Evolutionary conservation across 1,284 basidiomycete genomes (phyloP).

Genomic region (Kalmanozyma brasiliensis): DNA sequence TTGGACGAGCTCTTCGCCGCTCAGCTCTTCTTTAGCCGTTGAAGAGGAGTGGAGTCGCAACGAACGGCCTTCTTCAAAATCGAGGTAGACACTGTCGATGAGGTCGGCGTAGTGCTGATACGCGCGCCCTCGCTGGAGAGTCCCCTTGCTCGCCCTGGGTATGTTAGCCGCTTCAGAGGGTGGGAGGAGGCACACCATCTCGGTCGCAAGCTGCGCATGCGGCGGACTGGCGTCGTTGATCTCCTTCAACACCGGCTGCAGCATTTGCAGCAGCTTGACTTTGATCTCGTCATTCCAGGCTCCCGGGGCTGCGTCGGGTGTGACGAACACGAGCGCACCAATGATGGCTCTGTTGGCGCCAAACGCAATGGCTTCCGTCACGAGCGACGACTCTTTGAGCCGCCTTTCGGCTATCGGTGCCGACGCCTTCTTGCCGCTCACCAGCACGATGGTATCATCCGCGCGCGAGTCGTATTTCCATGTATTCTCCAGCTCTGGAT

Average conservation of each 20-base stretch:
- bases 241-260: slow-evolving; percentile 20
- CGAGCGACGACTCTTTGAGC: slow-evolving; percentile 23
- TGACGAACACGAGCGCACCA: slow-evolving; percentile 48
- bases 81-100: slow-evolving; percentile 40
- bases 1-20: slow-evolving; percentile 10
- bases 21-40: slow-evolving; percentile 7
- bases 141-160: slow-evolving; percentile 56
- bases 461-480: slow-evolving; percentile 50
- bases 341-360: slow-evolving; percentile 53
- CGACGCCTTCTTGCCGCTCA: slow-evolving; percentile 53
- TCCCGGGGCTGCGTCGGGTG: slow-evolving; percentile 5
- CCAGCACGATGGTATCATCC: slow-evolving; percentile 55
- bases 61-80: slow-evolving; percentile 53
- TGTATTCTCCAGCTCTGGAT: too few species aligned
- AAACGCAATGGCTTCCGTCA: slow-evolving; percentile 53
- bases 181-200: slow-evolving; percentile 41
- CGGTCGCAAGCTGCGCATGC: slow-evolving; percentile 44
- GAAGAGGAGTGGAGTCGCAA: background rate
- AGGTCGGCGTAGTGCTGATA: slow-evolving; percentile 33
- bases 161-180: slow-evolving; percentile 19
- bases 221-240: slow-evolving; percentile 43
- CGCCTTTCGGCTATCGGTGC: slow-evolving; percentile 34
- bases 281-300: slow-evolving; percentile 16
- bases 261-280: slow-evolving; percentile 15
- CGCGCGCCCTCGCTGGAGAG: slow-evolving; percentile 49